Base-by-base conservation (phyloP, 805 yeast genomes). In the Yarrowia bubula region DNA sequence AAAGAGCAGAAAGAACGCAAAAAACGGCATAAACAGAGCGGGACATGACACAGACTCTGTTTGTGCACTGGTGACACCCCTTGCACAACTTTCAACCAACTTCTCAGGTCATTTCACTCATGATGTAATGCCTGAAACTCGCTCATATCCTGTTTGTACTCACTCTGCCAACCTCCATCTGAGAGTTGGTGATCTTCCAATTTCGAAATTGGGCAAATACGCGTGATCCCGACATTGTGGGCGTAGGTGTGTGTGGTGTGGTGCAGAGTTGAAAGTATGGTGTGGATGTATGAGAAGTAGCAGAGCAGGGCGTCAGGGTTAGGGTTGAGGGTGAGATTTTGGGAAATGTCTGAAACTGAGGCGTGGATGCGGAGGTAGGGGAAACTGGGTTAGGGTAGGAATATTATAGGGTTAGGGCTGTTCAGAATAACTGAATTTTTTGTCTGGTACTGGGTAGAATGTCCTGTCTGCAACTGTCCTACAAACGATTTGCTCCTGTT, bases 81-180 rank as follows among this genome's bases (percentile, higher is more conserved):
- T n/a, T 22, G 28, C 5, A 22, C 28, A 3, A 22, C 28, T 22
- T 22, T 22, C 5, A 22, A 22, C 28, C 28, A 22, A 22, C 28
- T 22, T 22, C 28, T 22, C 28, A 22, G 28, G 28, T 22, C 28
- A 22, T 22, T 22, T 22, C 28, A 22, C 28, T 22, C 28, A 3
- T 22, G 28, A 22, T 22, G 28, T 22, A 22, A 22, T 22, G 28
- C 28, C 28, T 22, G 5, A 22, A 22, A 22, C 28, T 22, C 5
- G 28, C 28, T 5, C 3, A 3, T 22, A 3, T 22, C 28, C 28
- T 5, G 4, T 22, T 13, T 4, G 17, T 55, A 55, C 61, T 55
- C 61, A 55, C 61, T 58, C 64, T 18, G 28, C 57, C 65, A 46
- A 61, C 65, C 65, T 61, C 65, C 9, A 61, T 37, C 65, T 61